Percentiles rank a stretch among this genome's conserved stretches.
Evolutionary conservation across 371 early-diverging fungal species (phyloP).

Genomic region (Zychaea mexicana): DNA sequence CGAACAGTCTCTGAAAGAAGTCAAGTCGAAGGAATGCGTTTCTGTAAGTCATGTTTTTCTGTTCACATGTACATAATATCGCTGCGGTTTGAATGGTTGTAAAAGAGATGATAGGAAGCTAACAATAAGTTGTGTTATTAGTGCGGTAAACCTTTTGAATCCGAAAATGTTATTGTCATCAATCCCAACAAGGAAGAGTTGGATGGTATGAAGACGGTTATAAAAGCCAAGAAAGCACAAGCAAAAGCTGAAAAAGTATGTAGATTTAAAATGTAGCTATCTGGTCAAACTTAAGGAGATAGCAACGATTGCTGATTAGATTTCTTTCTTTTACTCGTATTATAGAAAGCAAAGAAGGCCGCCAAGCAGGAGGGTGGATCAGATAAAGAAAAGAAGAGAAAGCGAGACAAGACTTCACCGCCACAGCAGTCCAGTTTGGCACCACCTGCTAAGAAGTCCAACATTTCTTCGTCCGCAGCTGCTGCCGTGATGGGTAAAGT

Average conservation of each 20-base stretch:
- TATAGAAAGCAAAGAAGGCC: constrained; percentile 54
- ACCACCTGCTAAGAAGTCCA: constrained; percentile 11
- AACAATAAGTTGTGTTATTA: constrained; percentile 19
- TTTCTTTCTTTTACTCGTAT: too few relatives aligned
- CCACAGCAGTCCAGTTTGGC: neutral
- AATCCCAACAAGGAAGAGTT: constrained; percentile 73
- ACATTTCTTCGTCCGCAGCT: constrained; percentile 40
- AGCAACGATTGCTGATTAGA: neutral
- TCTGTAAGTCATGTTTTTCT: constrained; percentile 35
- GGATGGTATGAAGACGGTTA: constrained; percentile 51
- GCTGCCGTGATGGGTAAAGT: constrained; percentile 59
- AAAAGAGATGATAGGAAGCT: neutral
- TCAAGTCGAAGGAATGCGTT: constrained; percentile 64
- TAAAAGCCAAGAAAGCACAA: constrained; percentile 59
- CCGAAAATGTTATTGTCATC: constrained; percentile 70
- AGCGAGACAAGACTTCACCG: constrained; percentile 13
- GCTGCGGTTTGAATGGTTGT: neutral
- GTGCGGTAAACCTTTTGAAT: constrained; percentile 70
- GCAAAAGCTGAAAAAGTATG: constrained; percentile 60
- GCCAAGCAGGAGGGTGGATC: constrained; percentile 24
- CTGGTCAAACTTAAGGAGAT: constrained; percentile 1
- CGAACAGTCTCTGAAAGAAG: constrained; percentile 80
- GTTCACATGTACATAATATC: neutral
- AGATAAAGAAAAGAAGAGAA: constrained; percentile 30
- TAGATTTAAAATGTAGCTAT: constrained; percentile 21